Base-by-base conservation (phyloP, 1,139 yeast genomes). In the Hansenula lynferdii region DNA sequence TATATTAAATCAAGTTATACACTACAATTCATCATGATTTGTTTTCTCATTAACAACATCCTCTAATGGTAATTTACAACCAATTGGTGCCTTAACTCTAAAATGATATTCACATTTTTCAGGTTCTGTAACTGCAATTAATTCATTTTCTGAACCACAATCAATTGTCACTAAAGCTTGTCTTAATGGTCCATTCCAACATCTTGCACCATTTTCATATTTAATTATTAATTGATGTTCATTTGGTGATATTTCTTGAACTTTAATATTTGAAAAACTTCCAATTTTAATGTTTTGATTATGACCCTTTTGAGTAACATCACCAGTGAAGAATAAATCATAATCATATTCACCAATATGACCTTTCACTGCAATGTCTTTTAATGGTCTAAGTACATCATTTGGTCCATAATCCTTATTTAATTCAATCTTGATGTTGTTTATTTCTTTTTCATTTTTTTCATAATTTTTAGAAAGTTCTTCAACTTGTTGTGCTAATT, bases 171-270 rank as follows among this genome's bases (percentile, higher is more conserved):
- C 80, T 9, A 62, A 63, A 1, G 89, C 90, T 26, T 82, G 73
- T 57, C 99, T 75, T 22, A 67, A 60, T 4, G 97, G 97, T 0
- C 98, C 98, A 57, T 89, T 86, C 97, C 98, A 92, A 61, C 99
- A 94, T 54, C 72, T 73, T 36, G 80, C 80, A n/a, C 99, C 99
- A 25, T 69, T 59, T 6, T 59, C 66, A 55, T 68, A 90, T 22
- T 62, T 60, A 16, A 80, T 59, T 10, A 58, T 62, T 29, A 72
- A 47, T 9, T 63, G 64, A 40, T 53, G 49, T 18, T 53, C 42
- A n/a, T 48, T 46, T 5, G 50, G 45, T n/a, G 55, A 57, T 16
- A 56, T 44, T 17, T 43, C 49, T 2, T 28, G 34, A 9, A 53
- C 39, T 21, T 54, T 51, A 35, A 54, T 59, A 15, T 35, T 36